Conservation (phyloP, 306 rosid genomes). For the Geum urbanum region DNA sequence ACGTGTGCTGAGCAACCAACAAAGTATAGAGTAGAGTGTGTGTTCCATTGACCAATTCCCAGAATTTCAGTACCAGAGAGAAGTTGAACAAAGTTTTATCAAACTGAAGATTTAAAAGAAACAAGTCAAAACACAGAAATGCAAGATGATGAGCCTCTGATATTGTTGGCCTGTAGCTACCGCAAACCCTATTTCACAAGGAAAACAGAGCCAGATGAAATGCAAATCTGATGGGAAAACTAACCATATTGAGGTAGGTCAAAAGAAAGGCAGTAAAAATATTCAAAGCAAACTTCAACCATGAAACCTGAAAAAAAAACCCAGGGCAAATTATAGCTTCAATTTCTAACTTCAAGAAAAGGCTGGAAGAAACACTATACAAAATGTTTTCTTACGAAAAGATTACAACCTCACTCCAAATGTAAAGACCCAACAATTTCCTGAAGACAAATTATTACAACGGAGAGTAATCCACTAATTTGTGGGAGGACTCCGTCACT, state of each 20-base stretch:
- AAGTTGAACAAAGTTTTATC: too few species aligned
- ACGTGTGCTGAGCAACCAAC: too few species aligned
- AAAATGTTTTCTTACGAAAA: constrained; percentile 63
- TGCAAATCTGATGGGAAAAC: neutral
- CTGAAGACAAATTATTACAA: constrained; percentile 64
- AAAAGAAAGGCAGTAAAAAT: neutral
- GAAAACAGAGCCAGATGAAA: neutral
- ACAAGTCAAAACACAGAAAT: too few species aligned
- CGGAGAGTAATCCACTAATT: constrained; percentile 37
- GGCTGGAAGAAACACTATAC: constrained; percentile 67
- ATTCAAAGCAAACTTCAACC: constrained; percentile 23
- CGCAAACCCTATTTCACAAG: neutral
- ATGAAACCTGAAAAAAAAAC: constrained; percentile 24
- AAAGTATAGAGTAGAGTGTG: too few species aligned
- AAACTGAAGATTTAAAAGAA: too few species aligned
- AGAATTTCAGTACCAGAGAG: too few species aligned
- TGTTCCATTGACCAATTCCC: too few species aligned
- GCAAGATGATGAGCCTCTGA: neutral
- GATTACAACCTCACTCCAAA: constrained; percentile 82
- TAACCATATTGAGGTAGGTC: constrained; percentile 7
- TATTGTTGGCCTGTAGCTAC: neutral
- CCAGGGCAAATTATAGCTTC: constrained; percentile 25
- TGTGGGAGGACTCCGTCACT: constrained; percentile 25
- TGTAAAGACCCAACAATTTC: constrained; percentile 55
- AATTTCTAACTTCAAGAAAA: constrained; percentile 28